phyloP scores from a whole-genome alignment of 2,329 filamentous ascomycete genomes.

The Colletotrichum spaethianum region DNA sequence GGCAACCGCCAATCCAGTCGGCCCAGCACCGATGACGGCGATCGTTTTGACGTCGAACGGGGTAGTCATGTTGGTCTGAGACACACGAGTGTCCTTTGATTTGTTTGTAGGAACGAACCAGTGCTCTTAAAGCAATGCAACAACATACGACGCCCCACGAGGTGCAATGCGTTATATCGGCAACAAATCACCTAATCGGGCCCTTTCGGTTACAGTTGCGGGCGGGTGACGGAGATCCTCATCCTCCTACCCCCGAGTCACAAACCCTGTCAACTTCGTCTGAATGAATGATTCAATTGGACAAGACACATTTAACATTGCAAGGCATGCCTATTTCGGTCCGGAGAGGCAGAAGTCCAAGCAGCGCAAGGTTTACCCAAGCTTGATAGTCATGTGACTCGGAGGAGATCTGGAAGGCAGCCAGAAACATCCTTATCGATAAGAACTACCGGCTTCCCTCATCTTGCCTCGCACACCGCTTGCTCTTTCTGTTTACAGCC shows the following conservation, averaged over 20 bases:
- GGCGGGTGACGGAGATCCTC: slow-evolving; percentile 19
- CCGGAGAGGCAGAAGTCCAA: slow-evolving; percentile 15
- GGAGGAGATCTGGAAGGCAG: not conserved
- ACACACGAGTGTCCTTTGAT: slow-evolving; percentile 2
- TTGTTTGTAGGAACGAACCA: not conserved
- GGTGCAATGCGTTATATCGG: slow-evolving; percentile 38
- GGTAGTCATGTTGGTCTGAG: slow-evolving; percentile 8
- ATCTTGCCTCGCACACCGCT: slow-evolving; percentile 5
- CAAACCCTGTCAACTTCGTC: not conserved
- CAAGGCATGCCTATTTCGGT: slow-evolving; percentile 25
- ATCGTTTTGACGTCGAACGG: slow-evolving; percentile 71
- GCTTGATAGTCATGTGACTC: slow-evolving; percentile 9
- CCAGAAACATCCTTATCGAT: not conserved
- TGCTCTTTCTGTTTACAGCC: not conserved
- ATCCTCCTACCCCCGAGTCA: not conserved
- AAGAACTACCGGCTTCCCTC: not conserved
- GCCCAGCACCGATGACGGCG: slow-evolving; percentile 87
- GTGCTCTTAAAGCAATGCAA: slow-evolving; percentile 7
- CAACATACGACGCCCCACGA: slow-evolving; percentile 13
- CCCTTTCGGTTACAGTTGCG: slow-evolving; percentile 30
- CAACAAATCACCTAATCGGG: slow-evolving; percentile 38
- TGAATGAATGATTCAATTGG: slow-evolving; percentile 1
- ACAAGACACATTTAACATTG: slow-evolving; percentile 6
- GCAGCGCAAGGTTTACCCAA: slow-evolving; percentile 12
- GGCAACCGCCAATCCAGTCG: slow-evolving; percentile 82